Conservation (phyloP, 257 asterid species). For the Echium plantagineum region DNA sequence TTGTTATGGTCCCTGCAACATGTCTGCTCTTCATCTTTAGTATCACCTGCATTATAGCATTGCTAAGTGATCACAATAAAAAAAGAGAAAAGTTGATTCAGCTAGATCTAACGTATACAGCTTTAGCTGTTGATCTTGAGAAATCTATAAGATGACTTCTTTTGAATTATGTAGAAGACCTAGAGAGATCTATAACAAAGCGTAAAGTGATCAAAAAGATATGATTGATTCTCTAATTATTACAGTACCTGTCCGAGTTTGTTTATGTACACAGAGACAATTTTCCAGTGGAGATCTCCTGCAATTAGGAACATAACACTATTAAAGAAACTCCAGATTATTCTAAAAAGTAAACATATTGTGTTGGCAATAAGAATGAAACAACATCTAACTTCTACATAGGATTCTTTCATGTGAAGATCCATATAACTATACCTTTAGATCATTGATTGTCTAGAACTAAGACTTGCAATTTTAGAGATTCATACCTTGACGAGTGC, state of each 20-base stretch:
- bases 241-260: conserved; percentile 67
- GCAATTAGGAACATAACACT: conserved; percentile 18
- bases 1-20: conserved; percentile 51
- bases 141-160: not conserved
- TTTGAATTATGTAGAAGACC: not conserved
- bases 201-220: not conserved
- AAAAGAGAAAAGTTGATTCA: conserved; percentile 1
- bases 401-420: no score
- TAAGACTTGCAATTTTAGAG: not conserved
- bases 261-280: conserved; percentile 85
- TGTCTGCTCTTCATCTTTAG: conserved; percentile 16
- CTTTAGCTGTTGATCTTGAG: conserved; percentile 1
- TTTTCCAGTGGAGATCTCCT: conserved; percentile 98
- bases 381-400: no score
- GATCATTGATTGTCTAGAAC: no score
- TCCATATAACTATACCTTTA: no score
- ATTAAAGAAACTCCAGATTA: no score
- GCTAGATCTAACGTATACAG: not conserved
- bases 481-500: conserved; percentile 66
- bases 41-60: conserved; percentile 14
- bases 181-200: not conserved
- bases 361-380: no score
- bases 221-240: conserved; percentile 21
- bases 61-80: conserved; percentile 1
- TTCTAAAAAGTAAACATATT: no score